phyloP scores from a whole-genome alignment of 2,329 filamentous ascomycete species.

The Anisogramma anomala region DNA sequence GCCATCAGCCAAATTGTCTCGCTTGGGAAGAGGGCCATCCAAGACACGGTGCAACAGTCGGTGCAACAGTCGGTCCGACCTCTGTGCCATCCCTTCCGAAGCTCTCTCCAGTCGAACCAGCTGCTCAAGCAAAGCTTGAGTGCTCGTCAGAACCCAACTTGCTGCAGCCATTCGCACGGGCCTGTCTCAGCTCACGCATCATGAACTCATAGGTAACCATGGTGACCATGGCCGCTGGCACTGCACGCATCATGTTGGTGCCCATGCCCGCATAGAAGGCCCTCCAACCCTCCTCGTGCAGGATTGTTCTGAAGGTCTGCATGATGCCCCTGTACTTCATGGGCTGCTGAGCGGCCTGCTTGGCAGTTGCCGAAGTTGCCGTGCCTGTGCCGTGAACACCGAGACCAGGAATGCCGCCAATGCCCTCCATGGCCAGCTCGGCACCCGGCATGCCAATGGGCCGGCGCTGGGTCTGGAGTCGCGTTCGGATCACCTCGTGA shows the following conservation, averaged over 20 bases:
- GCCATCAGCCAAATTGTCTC: too few relatives aligned
- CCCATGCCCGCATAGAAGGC: conserved; percentile 97
- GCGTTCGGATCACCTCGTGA: conserved; percentile 88
- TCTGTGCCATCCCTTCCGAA: neutral
- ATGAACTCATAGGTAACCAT: conserved; percentile 92
- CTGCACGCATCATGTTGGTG: conserved; percentile 91
- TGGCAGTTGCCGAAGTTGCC: conserved; percentile 23
- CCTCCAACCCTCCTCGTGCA: conserved; percentile 85
- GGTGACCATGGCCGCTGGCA: conserved; percentile 91
- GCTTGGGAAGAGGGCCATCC: too few relatives aligned
- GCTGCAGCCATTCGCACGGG: conserved; percentile 28
- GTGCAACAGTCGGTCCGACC: neutral
- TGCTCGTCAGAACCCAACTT: conserved; percentile 18
- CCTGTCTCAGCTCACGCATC: conserved; percentile 41
- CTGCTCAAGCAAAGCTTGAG: conserved; percentile 6
- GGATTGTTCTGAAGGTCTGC: conserved; percentile 71
- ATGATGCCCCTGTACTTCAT: conserved; percentile 67
- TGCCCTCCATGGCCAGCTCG: conserved; percentile 35
- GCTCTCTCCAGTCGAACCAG: neutral
- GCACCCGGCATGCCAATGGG: conserved; percentile 47
- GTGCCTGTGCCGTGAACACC: conserved; percentile 15
- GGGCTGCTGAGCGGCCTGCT: conserved; percentile 19
- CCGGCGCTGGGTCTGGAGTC: conserved; percentile 85
- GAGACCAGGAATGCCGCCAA: conserved; percentile 33
- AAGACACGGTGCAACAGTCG: neutral